Evolutionary conservation across 139 green algal species (phyloP).

Genomic region (Chlorella sp.): DNA sequence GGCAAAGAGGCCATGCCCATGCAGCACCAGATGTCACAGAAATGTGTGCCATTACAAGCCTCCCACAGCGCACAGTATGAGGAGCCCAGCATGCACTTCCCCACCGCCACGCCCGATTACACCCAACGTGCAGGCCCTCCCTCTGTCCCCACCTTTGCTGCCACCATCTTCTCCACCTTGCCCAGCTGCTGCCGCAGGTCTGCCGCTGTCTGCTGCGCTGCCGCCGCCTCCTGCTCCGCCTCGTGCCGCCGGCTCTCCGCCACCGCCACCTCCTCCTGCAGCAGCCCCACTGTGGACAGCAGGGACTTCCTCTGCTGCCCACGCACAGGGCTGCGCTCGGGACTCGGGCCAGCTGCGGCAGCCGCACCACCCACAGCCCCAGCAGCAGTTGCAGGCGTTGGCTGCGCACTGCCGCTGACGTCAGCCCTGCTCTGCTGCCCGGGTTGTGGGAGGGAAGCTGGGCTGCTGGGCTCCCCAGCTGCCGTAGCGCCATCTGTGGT

Average conservation of each 20-base stretch:
- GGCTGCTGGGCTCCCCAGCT: background rate
- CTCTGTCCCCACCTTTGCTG: background rate
- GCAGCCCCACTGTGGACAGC: background rate
- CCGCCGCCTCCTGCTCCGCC: constrained; percentile 14
- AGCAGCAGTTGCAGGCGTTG: no score
- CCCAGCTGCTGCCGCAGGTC: constrained; percentile 19
- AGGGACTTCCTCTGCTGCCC: background rate
- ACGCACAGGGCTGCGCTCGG: background rate
- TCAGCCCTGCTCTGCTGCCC: no score
- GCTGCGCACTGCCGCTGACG: no score
- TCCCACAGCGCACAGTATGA: no score
- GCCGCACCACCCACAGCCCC: no score
- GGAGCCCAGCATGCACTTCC: background rate
- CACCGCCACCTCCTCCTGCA: constrained; percentile 24
- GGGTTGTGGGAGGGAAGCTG: no score
- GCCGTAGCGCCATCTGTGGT: background rate
- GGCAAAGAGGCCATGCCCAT: no score
- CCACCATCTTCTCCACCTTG: constrained; percentile 22
- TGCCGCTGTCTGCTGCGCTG: constrained; percentile 5
- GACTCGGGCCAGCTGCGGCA: background rate
- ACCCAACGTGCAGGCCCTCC: background rate
- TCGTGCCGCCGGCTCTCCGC: constrained; percentile 35
- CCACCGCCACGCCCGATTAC: background rate
- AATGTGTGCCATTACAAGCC: background rate
- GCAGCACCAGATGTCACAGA: background rate